These are phyloP conservation scores for Inga laurina DNA, from an alignment of 306 rosid genomes.

Conservation along the genomic window DNA sequence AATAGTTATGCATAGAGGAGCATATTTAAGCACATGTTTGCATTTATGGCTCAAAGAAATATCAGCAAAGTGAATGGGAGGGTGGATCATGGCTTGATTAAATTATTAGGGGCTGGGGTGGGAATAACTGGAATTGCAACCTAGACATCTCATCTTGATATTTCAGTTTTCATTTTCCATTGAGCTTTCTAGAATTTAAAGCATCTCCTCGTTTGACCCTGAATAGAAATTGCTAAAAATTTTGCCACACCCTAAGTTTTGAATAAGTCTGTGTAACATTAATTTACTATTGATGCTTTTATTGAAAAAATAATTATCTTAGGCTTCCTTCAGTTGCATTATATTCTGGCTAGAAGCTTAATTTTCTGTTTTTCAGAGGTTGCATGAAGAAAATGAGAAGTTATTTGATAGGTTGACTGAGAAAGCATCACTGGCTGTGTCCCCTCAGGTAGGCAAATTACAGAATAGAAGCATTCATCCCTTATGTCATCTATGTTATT, in stretches of 20 bases:
- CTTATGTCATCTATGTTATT: background rate
- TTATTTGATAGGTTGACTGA: conserved; percentile 88
- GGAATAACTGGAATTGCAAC: conserved; percentile 11
- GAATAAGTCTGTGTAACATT: conserved; percentile 12
- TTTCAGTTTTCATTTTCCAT: conserved; percentile 11
- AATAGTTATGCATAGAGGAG: conserved; percentile 10
- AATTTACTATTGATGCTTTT: background rate
- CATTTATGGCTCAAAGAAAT: background rate
- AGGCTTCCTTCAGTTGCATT: conserved; percentile 15
- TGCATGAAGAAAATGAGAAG: conserved; percentile 99
- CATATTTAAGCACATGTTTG: background rate
- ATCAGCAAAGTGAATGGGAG: conserved; percentile 10
- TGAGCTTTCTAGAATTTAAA: conserved; percentile 12
- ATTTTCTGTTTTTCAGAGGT: conserved; percentile 65
- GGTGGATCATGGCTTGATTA: conserved; percentile 13
- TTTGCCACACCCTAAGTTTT: conserved; percentile 11
- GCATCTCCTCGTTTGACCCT: background rate
- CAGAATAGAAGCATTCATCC: conserved; percentile 1
- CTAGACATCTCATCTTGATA: conserved; percentile 1
- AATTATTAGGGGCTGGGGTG: background rate
- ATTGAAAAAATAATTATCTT: conserved; percentile 1
- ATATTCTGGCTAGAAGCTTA: conserved; percentile 23
- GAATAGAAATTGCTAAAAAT: background rate
- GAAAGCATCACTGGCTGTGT: conserved; percentile 65
- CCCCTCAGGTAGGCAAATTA: conserved; percentile 68